Conservation (phyloP, 768 basidiomycete genomes). For the Gymnopilus junonius region DNA sequence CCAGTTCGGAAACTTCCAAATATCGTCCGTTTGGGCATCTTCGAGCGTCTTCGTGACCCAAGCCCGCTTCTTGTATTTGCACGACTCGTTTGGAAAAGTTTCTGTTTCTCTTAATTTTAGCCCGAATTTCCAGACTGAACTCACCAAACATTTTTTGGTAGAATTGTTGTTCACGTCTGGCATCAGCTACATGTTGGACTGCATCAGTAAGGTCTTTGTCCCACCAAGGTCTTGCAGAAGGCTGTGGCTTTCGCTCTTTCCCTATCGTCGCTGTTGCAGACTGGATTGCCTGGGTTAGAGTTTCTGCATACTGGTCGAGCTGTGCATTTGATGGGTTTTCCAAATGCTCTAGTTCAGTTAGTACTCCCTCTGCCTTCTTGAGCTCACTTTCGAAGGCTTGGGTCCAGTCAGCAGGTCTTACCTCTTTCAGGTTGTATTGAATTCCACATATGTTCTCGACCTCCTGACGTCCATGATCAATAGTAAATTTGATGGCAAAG, state of each 20-base stretch:
- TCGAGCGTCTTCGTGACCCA: conserved; percentile 25
- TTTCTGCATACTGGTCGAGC: neutral
- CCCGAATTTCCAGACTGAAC: neutral
- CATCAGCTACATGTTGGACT: conserved; percentile 8
- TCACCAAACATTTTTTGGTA: neutral
- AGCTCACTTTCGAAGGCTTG: conserved; percentile 10
- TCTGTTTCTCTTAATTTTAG: conserved; percentile 3
- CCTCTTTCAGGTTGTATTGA: conserved; percentile 21
- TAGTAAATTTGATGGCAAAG: conserved; percentile 19
- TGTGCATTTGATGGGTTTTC: neutral
- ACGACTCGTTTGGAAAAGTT: conserved; percentile 26
- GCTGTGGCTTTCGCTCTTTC: neutral
- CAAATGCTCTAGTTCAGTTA: neutral
- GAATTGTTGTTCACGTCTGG: conserved; percentile 2
- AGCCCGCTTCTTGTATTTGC: conserved; percentile 19
- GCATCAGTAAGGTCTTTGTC: conserved; percentile 18
- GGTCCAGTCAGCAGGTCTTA: conserved; percentile 20
- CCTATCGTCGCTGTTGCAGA: neutral
- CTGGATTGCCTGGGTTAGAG: neutral
- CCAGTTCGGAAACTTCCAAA: conserved; percentile 30
- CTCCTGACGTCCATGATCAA: conserved; percentile 17
- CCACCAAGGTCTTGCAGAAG: conserved; percentile 24
- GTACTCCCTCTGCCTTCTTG: neutral
- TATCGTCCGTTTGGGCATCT: conserved; percentile 19
- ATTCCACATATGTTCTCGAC: conserved; percentile 20